Base-by-base conservation (phyloP, 2,329 filamentous ascomycete genomes). In the Dactylellina drechsleri region DNA sequence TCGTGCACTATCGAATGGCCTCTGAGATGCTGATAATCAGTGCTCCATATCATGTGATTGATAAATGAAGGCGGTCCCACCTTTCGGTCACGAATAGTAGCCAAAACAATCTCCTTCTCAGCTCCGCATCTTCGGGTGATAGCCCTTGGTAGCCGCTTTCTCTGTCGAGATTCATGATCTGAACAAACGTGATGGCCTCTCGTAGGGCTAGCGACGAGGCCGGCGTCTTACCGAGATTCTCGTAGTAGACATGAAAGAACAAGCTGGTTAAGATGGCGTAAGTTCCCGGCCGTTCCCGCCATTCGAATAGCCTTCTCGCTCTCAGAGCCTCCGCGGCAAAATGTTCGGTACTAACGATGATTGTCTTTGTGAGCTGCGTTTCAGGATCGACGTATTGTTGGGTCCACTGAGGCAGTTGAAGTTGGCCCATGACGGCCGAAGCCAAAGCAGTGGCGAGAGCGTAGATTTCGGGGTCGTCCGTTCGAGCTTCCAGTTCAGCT, bases 1-100 rank as follows among this genome's bases (percentile, higher is more conserved):
- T 75, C 71, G 18, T 75, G 71, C 6, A 75, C 71, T 12, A 75
- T 75, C n/a, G 71, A 64, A 56, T 75, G 71, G 1, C 71, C 71
- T 18, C 71, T 75, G n/a, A 23, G 20, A 10, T 36, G 31, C 6
- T 36, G 31, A 36, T 36, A 10, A 36, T 36, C 31, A 36, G 31
- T 36, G 31, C 6, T 36, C 31, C 31, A 36, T 36, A 36, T 8
- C 10, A 1, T 5, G 31, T 36, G 10, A 10, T 36, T 36, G 31
- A 8, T 36, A 36, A 10, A 36, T 36, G 43, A 47, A 18, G 13
- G 15, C 43, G 15, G 43, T 47, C 62, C 13, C 23, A 75, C 71
- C 71, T 49, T 56, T 75, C 71, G 7, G 71, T 75, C 13, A 75
- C 65, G 47, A 75, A 75, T 12, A 75, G 45, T 15, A 75, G 52